Base-by-base conservation (phyloP, 192 early-diverging fungal genomes). In the Thamnidium elegans region DNA sequence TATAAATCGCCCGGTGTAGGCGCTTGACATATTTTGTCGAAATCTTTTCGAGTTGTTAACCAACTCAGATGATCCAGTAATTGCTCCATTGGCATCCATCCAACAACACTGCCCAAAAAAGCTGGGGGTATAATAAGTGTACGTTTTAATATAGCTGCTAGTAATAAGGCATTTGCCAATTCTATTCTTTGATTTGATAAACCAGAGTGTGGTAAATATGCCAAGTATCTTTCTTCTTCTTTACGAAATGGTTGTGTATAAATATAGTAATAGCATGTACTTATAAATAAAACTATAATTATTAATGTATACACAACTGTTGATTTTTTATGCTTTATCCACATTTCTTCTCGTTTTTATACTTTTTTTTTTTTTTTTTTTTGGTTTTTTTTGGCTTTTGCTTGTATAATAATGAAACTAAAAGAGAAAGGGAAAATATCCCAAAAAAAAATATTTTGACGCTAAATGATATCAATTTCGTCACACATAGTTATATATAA, bases 131-230 rank as follows among this genome's bases (percentile, higher is more conserved):
- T 42, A 34, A 85, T 47, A 14, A 85, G 61, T 4, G 84, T 85
- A 10, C 81, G 81, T 59, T 83, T 81, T 51, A 85, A 67, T 43
- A 79, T 70, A 14, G 68, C 78, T 32, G 84, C 80, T 7, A 85
- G 62, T 6, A 85, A 50, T 19, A 85, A 64, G 0, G 80, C 81
- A 47, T 85, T 85, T 14, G 76, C 84, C 45, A 85, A 74, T 23
- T 73, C 79, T 21, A 76, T 82, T 1, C 81, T 78, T 53, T 85
- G 84, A 50, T 85, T 85, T 32, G 79, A 79, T 53, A 84, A 73
- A 17, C 84, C 84, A 42, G 73, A 76, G 54, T 85, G 83, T 8
- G 83, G 75, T 10, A 79, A 58, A 58, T 85, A 85, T 14, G 83
- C 75, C 14, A 85, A 67, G 56, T 77, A 84, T n/a, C 69, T 69